phyloP scores from a whole-genome alignment of 441 rosid genomes.

The Adansonia madagascariensis region DNA sequence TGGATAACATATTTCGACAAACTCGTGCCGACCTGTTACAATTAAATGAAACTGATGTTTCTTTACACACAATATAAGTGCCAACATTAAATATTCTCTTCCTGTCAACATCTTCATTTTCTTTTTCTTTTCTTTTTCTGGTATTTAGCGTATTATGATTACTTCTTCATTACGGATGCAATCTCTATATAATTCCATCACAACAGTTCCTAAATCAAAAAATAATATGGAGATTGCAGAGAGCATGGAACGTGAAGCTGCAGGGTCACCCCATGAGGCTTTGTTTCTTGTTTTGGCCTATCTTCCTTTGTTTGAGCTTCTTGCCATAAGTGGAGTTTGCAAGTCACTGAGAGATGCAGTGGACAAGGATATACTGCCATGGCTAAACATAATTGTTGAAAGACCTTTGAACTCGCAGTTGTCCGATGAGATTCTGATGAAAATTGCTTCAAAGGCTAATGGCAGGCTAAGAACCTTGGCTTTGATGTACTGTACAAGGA shows the following conservation, averaged over 20 bases:
- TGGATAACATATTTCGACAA: constrained; percentile 7
- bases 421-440: constrained; percentile 45
- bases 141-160: background rate
- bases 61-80: background rate
- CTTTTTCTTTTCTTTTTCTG: background rate
- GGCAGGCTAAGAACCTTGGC: constrained; percentile 49
- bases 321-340: constrained; percentile 49
- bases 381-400: constrained; percentile 49
- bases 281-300: constrained; percentile 58
- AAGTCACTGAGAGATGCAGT: constrained; percentile 48
- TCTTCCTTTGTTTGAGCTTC: constrained; percentile 60
- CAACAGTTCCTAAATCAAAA: background rate
- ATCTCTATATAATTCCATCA: background rate
- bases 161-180: constrained; percentile 11
- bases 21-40: background rate
- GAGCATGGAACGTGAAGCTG: constrained; percentile 21
- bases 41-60: background rate
- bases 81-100: background rate
- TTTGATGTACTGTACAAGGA: constrained; percentile 41
- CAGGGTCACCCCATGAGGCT: constrained; percentile 64
- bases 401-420: constrained; percentile 45
- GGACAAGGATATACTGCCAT: constrained; percentile 42
- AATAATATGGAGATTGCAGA: constrained; percentile 6
- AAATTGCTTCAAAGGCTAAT: constrained; percentile 47
- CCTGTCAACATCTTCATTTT: constrained; percentile 21